Evolutionary conservation across 441 rosid genomes (phyloP), one percentile per base, ranked within the genome.

Genomic region (Euphorbia celastroides): DNA sequence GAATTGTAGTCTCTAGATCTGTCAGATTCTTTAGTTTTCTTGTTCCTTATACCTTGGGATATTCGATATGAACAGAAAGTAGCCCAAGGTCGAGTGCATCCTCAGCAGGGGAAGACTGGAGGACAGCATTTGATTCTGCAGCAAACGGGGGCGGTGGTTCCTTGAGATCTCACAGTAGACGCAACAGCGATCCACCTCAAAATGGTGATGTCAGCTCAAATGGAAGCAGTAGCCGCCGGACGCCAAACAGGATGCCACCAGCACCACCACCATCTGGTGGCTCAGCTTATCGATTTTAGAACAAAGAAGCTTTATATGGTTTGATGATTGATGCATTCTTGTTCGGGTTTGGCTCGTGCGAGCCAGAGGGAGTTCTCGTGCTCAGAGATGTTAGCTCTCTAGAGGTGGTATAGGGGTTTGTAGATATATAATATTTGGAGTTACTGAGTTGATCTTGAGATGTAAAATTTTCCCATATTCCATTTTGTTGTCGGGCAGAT

Each of bases 51-150:
- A 20, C 5, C 23, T 6, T 67, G 76, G 26, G 31, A 44, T 71
- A 66, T 23, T 58, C 0, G 51, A 57, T 56, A 44, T 56, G 66
- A 51, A 54, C 93, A 92, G 99, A 95, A 46, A 89, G 86, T 75
- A 91, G 96, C 80, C 93, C 97, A 28, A 87, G 82, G 78, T 63
- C 82, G 59, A 80, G 66, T 23, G 89, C 85, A 54, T 57, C 57
- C 57, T 52, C 86, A 44, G 57, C 87, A 44, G 98, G 93, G 0
- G 97, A 95, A 60, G 99, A 92, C 66, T 96, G 99, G 99, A 92
- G 96, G 77, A 81, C 87, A 75, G 99, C 98, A 57, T 96, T 96
- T 65, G 90, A 90, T 64, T 81, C 92, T 17, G 96, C 97, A 48
- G 93, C 86, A 17, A 86, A 86, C 65, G 97, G 96, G 32, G 77